Evolutionary conservation across 305 asterid genomes (phyloP).

Genomic region (Ilex paraguariensis): DNA sequence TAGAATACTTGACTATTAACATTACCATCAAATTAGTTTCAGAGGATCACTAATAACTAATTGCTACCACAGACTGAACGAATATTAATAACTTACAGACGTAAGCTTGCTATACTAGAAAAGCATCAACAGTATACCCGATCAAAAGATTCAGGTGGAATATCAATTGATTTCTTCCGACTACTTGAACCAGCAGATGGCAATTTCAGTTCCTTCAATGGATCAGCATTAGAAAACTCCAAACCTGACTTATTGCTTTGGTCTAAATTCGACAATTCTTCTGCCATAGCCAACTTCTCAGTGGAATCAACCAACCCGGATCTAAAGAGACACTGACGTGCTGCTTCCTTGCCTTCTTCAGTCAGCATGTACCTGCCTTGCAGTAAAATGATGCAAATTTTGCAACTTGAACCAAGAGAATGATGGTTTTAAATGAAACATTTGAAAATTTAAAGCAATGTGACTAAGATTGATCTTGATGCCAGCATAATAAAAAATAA

Average conservation of each 20-base stretch:
- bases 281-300: slow-evolving; percentile 27
- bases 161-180: slow-evolving; percentile 36
- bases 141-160: slow-evolving; percentile 57
- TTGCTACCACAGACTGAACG: too few relatives aligned
- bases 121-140: slow-evolving; percentile 37
- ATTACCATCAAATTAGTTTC: too few relatives aligned
- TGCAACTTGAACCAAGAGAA: neutral
- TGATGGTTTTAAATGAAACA: too few relatives aligned
- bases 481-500: too few relatives aligned
- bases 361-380: slow-evolving; percentile 83
- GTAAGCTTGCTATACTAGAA: slow-evolving; percentile 12
- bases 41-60: too few relatives aligned
- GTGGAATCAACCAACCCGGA: slow-evolving; percentile 48
- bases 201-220: slow-evolving; percentile 28
- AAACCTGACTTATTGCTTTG: slow-evolving; percentile 30
- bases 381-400: slow-evolving; percentile 14
- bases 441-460: too few relatives aligned
- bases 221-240: slow-evolving; percentile 24
- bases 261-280: slow-evolving; percentile 28
- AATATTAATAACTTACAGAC: too few relatives aligned
- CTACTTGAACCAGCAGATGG: slow-evolving; percentile 31
- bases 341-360: slow-evolving; percentile 85
- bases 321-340: slow-evolving; percentile 75
- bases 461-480: too few relatives aligned
- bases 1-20: too few relatives aligned